Evolutionary conservation across 257 asterid species (phyloP).

Genomic region (Nicotiana undulata): DNA sequence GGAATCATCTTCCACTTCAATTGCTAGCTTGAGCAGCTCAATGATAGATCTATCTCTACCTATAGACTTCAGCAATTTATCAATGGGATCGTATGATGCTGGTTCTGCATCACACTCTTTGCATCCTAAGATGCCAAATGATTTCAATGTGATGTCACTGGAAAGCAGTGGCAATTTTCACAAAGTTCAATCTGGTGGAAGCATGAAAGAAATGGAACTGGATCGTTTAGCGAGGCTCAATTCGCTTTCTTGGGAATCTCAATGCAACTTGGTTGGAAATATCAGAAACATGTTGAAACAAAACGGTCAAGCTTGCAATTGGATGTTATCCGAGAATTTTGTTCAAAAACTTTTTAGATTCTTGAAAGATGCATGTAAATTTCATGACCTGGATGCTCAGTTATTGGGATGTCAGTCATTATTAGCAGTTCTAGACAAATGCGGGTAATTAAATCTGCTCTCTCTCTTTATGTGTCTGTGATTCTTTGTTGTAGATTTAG

Average conservation of each 20-base stretch:
- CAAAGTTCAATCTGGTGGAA: conserved; percentile 4
- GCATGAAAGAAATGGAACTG: conserved; percentile 22
- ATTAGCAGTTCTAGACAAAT: conserved; percentile 45
- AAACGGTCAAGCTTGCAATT: conserved; percentile 23
- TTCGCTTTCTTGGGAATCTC: conserved; percentile 64
- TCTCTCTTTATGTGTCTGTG: neutral
- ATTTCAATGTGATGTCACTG: conserved; percentile 1
- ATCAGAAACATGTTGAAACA: conserved; percentile 30
- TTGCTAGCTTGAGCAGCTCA: conserved; percentile 65
- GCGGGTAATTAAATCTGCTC: conserved; percentile 45
- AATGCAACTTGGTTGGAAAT: conserved; percentile 41
- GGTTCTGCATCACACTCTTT: conserved; percentile 26
- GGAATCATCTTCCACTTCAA: conserved; percentile 54
- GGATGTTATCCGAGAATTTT: conserved; percentile 25
- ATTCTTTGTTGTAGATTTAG: neutral
- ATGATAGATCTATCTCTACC: conserved; percentile 54
- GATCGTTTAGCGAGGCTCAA: conserved; percentile 31
- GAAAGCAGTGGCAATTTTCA: conserved; percentile 4
- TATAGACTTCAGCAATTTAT: conserved; percentile 46
- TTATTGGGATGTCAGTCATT: conserved; percentile 57
- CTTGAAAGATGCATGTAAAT: conserved; percentile 50
- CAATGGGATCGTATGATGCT: conserved; percentile 32
- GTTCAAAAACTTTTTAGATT: conserved; percentile 35
- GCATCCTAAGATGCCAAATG: conserved; percentile 13
- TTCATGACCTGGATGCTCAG: conserved; percentile 52